Base-by-base conservation (phyloP, 768 basidiomycete genomes). In the Macrolepiota fuliginosa region DNA sequence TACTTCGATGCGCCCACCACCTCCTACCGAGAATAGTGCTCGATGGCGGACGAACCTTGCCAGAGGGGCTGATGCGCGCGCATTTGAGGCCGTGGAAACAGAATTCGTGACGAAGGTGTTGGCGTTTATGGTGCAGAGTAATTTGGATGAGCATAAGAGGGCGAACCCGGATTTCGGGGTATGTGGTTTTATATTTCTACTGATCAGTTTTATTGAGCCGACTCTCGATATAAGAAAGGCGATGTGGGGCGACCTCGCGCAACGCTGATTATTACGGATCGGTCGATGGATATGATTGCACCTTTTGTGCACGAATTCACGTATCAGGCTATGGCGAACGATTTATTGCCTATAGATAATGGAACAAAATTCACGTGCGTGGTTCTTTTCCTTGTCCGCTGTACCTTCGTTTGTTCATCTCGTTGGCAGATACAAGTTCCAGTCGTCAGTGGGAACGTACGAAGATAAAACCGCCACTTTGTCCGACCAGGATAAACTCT, bases 311-410 rank as follows among this genome's bases (percentile, higher is more conserved):
- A 99, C 71, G 97, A 98, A 70, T 99, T 99, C 71, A 98, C 96
- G 22, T 99, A 98, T 73, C 97, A 98, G 74, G 96, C 97, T 0
- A 99, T 99, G 97, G 91, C 90, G 53, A 94, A 95, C 67, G 97
- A 99, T 73, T 74, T 99, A 19, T 81, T 99, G 4, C 89, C 89
- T 17, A 92, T 99, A 55, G 84, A 94, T 59, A 87, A 93, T 63
- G 96, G 96, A 25, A 81, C 80, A 9, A 89, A 83, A 74, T 98
- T 98, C 74, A 87, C 84, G 94, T 96, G 66, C 59, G 93, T 80
- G 17, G 4, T 61, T 24, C 53, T 70, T 63, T 54, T 54, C 29
- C 17, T 63, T 29, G 13, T 42, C 37, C n/a, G 62, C 49, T 36
- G 13, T 46, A 15, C 36, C 3, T 53, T 56, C 29, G 37, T 25